phyloP scores from a whole-genome alignment of 2,329 filamentous ascomycete species.

The Neofusicoccum sp. region DNA sequence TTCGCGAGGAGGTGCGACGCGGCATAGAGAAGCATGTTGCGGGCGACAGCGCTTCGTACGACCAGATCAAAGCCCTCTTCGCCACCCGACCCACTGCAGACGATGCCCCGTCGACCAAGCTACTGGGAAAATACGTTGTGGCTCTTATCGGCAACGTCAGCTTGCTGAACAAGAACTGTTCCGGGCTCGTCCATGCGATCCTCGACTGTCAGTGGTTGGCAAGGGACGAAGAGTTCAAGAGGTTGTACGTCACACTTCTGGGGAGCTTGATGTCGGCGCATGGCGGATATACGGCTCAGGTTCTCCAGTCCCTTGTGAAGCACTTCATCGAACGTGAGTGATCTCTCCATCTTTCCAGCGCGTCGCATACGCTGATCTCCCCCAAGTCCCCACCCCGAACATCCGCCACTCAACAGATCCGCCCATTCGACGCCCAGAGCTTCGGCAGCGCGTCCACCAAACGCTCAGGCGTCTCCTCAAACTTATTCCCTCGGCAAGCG shows the following conservation, averaged over 20 bases:
- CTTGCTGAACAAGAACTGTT: slow-evolving; percentile 55
- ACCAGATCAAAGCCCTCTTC: slow-evolving; percentile 56
- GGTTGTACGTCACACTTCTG: slow-evolving; percentile 56
- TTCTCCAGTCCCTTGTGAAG: slow-evolving; percentile 77
- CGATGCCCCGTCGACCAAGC: slow-evolving; percentile 51
- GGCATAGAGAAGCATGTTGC: slow-evolving; percentile 54
- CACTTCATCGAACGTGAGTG: slow-evolving; percentile 63
- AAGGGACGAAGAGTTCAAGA: slow-evolving; percentile 59
- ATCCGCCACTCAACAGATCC: slow-evolving; percentile 55
- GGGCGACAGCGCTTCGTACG: slow-evolving; percentile 57
- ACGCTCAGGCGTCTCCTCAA: slow-evolving; percentile 73
- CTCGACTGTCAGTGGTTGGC: slow-evolving; percentile 61
- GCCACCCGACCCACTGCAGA: slow-evolving; percentile 45
- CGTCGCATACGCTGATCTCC: slow-evolving; percentile 33
- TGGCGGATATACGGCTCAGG: slow-evolving; percentile 69
- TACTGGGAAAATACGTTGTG: slow-evolving; percentile 58
- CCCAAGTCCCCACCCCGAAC: slow-evolving; percentile 51
- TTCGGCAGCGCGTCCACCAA: slow-evolving; percentile 73
- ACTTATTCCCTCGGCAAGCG: slow-evolving; percentile 76
- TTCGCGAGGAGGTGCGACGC: slow-evolving; percentile 61
- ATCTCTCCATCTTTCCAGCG: slow-evolving; percentile 22
- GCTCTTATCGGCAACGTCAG: slow-evolving; percentile 59
- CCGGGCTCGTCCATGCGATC: slow-evolving; percentile 57
- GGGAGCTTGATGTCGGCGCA: slow-evolving; percentile 75
- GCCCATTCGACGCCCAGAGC: slow-evolving; percentile 60